Evolutionary conservation across 169 alveolate species (phyloP).

Genomic region (Plasmodium relictum): DNA sequence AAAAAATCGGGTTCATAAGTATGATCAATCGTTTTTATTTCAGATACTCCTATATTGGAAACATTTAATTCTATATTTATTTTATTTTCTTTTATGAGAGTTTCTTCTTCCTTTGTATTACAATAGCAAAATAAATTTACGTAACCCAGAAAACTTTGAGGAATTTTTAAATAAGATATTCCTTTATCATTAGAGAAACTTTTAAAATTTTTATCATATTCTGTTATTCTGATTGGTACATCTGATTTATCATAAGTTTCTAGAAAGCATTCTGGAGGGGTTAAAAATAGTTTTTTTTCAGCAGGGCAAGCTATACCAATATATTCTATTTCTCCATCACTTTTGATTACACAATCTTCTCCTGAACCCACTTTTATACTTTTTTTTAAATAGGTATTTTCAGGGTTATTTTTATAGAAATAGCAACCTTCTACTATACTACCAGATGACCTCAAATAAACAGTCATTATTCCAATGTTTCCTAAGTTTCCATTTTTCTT

Average conservation of each 20-base stretch:
- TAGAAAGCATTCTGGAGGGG: conserved; percentile 42
- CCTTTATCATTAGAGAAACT: conserved; percentile 51
- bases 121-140: conserved; percentile 43
- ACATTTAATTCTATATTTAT: conserved; percentile 32
- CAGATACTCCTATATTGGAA: conserved; percentile 25
- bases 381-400: conserved; percentile 29
- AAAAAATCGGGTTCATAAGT: conserved; percentile 14
- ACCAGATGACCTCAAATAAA: conserved; percentile 18
- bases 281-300: conserved; percentile 17
- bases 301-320: conserved; percentile 42
- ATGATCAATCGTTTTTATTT: conserved; percentile 6
- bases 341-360: conserved; percentile 16
- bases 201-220: conserved; percentile 18
- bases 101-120: conserved; percentile 2
- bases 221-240: not conserved
- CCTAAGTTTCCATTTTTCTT: conserved; percentile 18
- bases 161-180: conserved; percentile 55
- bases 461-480: conserved; percentile 63
- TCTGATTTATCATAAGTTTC: conserved; percentile 5
- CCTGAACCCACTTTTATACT: conserved; percentile 35
- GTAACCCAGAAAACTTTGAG: conserved; percentile 28
- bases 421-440: conserved; percentile 46
- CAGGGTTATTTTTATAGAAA: conserved; percentile 33
- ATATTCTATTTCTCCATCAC: conserved; percentile 58
- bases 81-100: conserved; percentile 15